Conservation (phyloP, 148 eudicot genomes). For the Chenopodium quinoa region DNA sequence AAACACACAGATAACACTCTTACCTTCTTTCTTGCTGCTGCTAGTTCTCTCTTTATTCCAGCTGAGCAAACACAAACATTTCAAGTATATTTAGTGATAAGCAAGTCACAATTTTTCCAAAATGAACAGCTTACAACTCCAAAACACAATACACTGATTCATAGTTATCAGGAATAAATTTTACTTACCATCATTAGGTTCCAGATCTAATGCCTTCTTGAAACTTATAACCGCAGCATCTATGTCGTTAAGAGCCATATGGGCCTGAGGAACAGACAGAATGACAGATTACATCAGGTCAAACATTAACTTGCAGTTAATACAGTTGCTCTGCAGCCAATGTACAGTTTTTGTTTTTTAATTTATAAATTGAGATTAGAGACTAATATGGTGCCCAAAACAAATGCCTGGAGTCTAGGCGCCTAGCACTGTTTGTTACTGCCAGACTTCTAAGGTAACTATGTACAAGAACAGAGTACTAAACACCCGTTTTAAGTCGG, state of each 20-base stretch:
- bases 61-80: slow-evolving; percentile 36
- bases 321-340: neutral
- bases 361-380: too few relatives aligned
- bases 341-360: neutral
- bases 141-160: neutral
- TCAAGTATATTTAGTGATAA: slow-evolving; percentile 2
- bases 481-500: neutral
- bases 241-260: slow-evolving; percentile 80
- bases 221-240: slow-evolving; percentile 87
- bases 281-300: neutral
- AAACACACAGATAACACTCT: neutral
- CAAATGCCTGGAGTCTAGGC: neutral
- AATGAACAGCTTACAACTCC: too few relatives aligned
- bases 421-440: too few relatives aligned
- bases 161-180: neutral
- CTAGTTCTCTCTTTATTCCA: slow-evolving; percentile 70
- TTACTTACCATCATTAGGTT: slow-evolving; percentile 78
- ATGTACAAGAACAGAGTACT: too few relatives aligned
- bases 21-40: slow-evolving; percentile 78
- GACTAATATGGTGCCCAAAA: neutral
- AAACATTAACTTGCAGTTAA: slow-evolving; percentile 5
- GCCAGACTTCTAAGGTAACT: neutral
- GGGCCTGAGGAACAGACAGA: slow-evolving; percentile 47
- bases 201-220: slow-evolving; percentile 71
- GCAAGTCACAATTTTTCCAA: neutral